Conservation (phyloP, 2,329 filamentous ascomycete species). For the Thermoascus crustaceus region DNA sequence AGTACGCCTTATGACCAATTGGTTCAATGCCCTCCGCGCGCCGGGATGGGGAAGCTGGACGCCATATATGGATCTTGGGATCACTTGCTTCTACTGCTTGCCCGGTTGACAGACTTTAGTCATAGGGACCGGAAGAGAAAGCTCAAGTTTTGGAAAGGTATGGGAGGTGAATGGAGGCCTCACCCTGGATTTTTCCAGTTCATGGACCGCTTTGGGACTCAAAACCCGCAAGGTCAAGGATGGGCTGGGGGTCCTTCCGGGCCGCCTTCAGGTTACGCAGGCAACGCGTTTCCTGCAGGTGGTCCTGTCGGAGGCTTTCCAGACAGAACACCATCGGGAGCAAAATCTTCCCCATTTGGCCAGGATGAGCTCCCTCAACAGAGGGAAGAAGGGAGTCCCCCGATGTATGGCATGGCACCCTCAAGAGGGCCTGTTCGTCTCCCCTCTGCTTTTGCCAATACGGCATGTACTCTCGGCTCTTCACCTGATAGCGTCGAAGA, state of each 20-base stretch:
- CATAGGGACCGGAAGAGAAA: slow-evolving; percentile 73
- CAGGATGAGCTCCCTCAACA: slow-evolving; percentile 7
- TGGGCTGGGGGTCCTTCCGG: slow-evolving; percentile 9
- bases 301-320: not conserved
- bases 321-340: slow-evolving; percentile 2
- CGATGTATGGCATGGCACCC: slow-evolving; percentile 44
- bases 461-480: slow-evolving; percentile 23
- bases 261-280: slow-evolving; percentile 1
- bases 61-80: slow-evolving; percentile 84
- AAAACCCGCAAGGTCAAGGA: slow-evolving; percentile 3
- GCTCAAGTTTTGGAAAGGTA: slow-evolving; percentile 54
- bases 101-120: slow-evolving; percentile 69
- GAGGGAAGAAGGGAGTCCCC: slow-evolving; percentile 26
- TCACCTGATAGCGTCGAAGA: slow-evolving; percentile 37
- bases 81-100: slow-evolving; percentile 74
- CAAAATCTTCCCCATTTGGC: slow-evolving; percentile 6
- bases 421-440: slow-evolving; percentile 32
- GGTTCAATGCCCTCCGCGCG: slow-evolving; percentile 81
- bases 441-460: slow-evolving; percentile 47
- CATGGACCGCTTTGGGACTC: slow-evolving; percentile 22
- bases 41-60: slow-evolving; percentile 66
- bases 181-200: slow-evolving; percentile 40
- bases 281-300: not conserved
- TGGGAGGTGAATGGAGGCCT: slow-evolving; percentile 51
- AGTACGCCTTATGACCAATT: slow-evolving; percentile 74